Evolutionary conservation across 805 yeast species (phyloP), one percentile per base, ranked within the genome.

Genomic region (Ogataea ganodermae): DNA sequence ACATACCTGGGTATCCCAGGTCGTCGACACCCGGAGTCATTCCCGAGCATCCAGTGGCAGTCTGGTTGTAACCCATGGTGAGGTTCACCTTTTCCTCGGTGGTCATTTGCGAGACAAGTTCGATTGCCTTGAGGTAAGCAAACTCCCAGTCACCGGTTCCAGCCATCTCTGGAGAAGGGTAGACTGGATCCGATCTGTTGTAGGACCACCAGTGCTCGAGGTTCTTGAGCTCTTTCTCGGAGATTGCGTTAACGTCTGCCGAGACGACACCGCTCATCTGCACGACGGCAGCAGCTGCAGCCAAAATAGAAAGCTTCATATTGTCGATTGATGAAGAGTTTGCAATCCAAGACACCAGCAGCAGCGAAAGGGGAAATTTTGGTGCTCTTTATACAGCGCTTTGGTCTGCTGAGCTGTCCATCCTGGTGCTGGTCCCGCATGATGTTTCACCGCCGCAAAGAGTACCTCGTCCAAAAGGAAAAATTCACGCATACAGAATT

Each of bases 21-120:
- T 84, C 78, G 2, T 81, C 82, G 5, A 84, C 84, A 23, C 79
- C 71, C 1, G 81, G 81, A 79, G 83, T 80, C 16, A 83, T 83
- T 12, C 80, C 79, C 14, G 51, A 43, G 28, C 53, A 48, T 0
- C 57, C 51, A n/a, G 32, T 41, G 7, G 14, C 22, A 10, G 43
- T 21, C 6, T 39, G 20, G 9, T 51, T 2, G 16, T 24, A 41
- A 20, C 86, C 86, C 3, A 84, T 77, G 6, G 86, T 81, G 42
- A 81, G 62, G 58, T 81, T 81, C 22, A 79, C 84, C 54, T 80
- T 81, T 58, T 82, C 87, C 14, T 73, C 65, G 31, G 76, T 72
- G 3, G 84, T 70, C 79, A 82, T 75, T 50, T 75, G 76, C 45
- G 75, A 75, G 14, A 81, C 84, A 24, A 81, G 59, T 46, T 71